A percentile compares a stretch with the other conserved stretches of the same genome.
These are phyloP conservation scores for Athelia psychrophila DNA, from an alignment of 1,284 basidiomycete species.

Conservation along the genomic window DNA sequence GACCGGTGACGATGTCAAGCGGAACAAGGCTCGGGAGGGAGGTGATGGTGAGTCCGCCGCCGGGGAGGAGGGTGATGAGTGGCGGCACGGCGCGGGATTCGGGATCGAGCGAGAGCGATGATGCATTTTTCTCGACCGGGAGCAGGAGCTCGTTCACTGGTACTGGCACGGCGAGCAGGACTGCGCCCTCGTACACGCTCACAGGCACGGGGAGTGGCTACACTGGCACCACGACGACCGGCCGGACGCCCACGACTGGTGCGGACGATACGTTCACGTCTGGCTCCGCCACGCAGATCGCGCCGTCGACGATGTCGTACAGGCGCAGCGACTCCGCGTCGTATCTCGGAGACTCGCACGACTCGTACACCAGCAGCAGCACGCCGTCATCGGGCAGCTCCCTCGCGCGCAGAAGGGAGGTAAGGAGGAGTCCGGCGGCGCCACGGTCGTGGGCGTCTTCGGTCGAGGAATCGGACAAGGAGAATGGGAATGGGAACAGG, in stretches of 20 bases:
- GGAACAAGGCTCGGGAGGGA: slow-evolving; percentile 38
- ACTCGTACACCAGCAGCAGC: slow-evolving; percentile 16
- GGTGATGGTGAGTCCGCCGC: slow-evolving; percentile 36
- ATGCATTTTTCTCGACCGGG: slow-evolving; percentile 55
- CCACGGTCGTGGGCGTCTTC: slow-evolving; percentile 35
- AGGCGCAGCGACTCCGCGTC: slow-evolving; percentile 54
- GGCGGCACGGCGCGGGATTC: slow-evolving; percentile 20
- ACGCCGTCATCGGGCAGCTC: slow-evolving; percentile 20
- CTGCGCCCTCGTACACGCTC: slow-evolving; percentile 6
- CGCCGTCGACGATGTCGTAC: slow-evolving; percentile 48
- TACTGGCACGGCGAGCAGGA: slow-evolving; percentile 24
- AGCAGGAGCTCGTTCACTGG: slow-evolving; percentile 23
- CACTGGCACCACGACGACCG: slow-evolving; percentile 25
- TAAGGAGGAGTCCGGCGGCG: slow-evolving; percentile 48
- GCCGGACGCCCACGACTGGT: slow-evolving; percentile 6
- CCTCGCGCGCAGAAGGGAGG: slow-evolving; percentile 55
- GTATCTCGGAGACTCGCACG: slow-evolving; percentile 56
- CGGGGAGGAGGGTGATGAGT: slow-evolving; percentile 4
- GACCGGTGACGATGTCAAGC: slow-evolving; percentile 50
- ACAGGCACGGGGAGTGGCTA: no score
- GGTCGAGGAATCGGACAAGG: slow-evolving; percentile 38
- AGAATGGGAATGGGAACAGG: slow-evolving; percentile 51
- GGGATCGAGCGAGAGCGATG: slow-evolving; percentile 40
- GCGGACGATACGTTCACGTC: slow-evolving; percentile 36
- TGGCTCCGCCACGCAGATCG: slow-evolving; percentile 41